A percentile compares a stretch with the other conserved stretches of the same genome.
phyloP scores from a whole-genome alignment of 129 eudicot species.

The Daucus carota region DH1_v3.0 NC_030381.2:28215001-28215500 shows the following conservation, averaged over 20 bases:
- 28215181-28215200: not conserved
- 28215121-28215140: not conserved
- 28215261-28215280: not conserved
- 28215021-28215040: not conserved
- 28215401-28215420: constrained; percentile 1
- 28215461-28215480: not conserved
- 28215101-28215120: not conserved
- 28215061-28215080: not conserved
- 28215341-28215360: not conserved
- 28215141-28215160: not conserved
- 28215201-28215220: not conserved
- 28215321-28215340: not conserved
- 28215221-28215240: not conserved
- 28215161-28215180: not conserved
- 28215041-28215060: not conserved
- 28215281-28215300: not conserved
- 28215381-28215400: not conserved
- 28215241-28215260: not conserved
- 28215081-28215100: not conserved
- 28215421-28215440: not conserved
- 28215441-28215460: not conserved
- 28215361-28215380: not conserved
- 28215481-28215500: not conserved
- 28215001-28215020: not conserved
- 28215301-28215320: not conserved